phyloP scores from a whole-genome alignment of 1,284 basidiomycete species.

The Pseudozyma flocculosa region DNA sequence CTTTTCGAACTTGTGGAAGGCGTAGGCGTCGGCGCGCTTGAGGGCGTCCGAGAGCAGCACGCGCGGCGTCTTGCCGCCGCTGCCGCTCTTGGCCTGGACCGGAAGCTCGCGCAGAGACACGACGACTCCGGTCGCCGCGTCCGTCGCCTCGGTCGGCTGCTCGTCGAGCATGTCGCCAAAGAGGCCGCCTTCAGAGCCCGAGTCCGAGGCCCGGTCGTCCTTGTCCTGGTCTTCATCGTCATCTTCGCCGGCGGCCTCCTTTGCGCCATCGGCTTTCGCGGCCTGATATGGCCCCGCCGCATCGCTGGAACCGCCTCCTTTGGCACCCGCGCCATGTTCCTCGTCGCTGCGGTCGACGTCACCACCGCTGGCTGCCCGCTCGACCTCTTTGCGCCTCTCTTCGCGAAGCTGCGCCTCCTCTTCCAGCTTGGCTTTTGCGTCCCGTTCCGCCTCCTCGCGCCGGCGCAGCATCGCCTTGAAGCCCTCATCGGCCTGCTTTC shows the following conservation, averaged over 20 bases:
- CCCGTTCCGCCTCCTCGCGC: slow-evolving; percentile 33
- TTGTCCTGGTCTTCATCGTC: slow-evolving; percentile 3
- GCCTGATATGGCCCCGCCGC: not conserved
- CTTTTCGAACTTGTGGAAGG: slow-evolving; percentile 67
- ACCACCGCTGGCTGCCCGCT: slow-evolving; percentile 53
- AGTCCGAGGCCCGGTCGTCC: slow-evolving; percentile 17
- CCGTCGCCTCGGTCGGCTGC: slow-evolving; percentile 70
- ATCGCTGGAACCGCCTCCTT: not conserved
- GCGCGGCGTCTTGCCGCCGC: slow-evolving; percentile 46
- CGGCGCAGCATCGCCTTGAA: slow-evolving; percentile 40
- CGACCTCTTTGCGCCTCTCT: slow-evolving; percentile 63
- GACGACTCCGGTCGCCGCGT: slow-evolving; percentile 23
- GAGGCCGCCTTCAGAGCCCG: slow-evolving; percentile 64
- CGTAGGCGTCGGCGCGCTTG: slow-evolving; percentile 68
- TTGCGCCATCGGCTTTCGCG: not conserved
- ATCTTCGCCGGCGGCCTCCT: not conserved
- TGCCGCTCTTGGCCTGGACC: slow-evolving; percentile 37
- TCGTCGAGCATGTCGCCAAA: slow-evolving; percentile 76
- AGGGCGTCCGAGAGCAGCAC: slow-evolving; percentile 49
- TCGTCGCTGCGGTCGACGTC: slow-evolving; percentile 62
- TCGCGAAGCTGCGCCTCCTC: slow-evolving; percentile 51
- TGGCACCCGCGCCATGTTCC: slow-evolving; percentile 61
- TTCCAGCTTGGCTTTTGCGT: slow-evolving; percentile 32
- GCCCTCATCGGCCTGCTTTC: slow-evolving; percentile 35
- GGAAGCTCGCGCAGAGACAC: slow-evolving; percentile 39